Conservation (phyloP, 2,329 filamentous ascomycete genomes). For the Colletotrichum sp. region DNA sequence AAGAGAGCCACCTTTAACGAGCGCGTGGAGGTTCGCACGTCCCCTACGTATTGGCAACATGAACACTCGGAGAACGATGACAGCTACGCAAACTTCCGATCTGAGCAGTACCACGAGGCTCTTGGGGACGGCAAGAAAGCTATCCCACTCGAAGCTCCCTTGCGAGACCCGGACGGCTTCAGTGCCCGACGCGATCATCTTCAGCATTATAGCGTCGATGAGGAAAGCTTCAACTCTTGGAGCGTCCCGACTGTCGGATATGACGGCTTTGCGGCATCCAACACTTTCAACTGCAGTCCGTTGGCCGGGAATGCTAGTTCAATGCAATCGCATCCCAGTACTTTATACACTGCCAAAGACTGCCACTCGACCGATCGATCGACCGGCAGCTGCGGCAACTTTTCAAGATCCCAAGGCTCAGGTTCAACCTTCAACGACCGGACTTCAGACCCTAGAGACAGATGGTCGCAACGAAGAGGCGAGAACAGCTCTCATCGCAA, state of each 20-base stretch:
- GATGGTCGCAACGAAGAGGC: neutral
- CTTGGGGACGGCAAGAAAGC: conserved; percentile 15
- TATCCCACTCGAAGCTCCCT: neutral
- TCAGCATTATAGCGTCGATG: neutral
- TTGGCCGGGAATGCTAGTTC: neutral
- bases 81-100: neutral
- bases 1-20: conserved; percentile 15
- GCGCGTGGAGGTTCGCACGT: conserved; percentile 15
- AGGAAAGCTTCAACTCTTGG: conserved; percentile 19
- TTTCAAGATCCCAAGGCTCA: neutral
- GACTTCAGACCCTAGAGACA: neutral
- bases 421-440: neutral
- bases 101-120: conserved; percentile 11
- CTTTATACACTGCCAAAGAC: neutral
- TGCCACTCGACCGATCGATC: neutral
- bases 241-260: neutral
- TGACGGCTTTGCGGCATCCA: neutral
- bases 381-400: neutral
- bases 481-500: neutral
- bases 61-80: conserved; percentile 5
- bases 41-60: conserved; percentile 19
- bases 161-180: conserved; percentile 8
- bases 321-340: neutral
- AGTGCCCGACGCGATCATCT: neutral
- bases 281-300: neutral